phyloP scores from a whole-genome alignment of 352 stramenopile genomes.

The Globisporangium parvum region DNA sequence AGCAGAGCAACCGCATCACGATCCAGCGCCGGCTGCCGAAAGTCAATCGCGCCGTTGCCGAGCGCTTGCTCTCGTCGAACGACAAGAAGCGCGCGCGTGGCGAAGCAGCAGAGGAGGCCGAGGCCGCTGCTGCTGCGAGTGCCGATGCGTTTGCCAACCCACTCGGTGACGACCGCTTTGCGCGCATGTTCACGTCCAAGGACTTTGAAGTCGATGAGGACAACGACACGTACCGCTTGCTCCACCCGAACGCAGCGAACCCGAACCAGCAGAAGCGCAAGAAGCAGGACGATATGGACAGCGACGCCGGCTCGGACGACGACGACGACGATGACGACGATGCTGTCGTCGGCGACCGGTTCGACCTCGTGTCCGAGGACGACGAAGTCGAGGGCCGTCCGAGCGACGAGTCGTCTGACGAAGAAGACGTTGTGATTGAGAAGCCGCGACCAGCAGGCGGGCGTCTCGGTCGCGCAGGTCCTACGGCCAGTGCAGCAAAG shows the following conservation, averaged over 20 bases:
- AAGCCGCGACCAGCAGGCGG: slow-evolving; percentile 6
- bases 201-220: slow-evolving; percentile 98
- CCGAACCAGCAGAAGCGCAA: slow-evolving; percentile 47
- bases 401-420: slow-evolving; percentile 62
- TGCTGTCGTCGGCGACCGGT: slow-evolving; percentile 40
- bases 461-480: slow-evolving; percentile 7
- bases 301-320: slow-evolving; percentile 70
- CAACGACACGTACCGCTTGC: slow-evolving; percentile 93
- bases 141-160: slow-evolving; percentile 57
- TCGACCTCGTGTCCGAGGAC: slow-evolving; percentile 67
- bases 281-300: slow-evolving; percentile 92
- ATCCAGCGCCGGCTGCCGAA: slow-evolving; percentile 86
- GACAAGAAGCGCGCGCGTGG: slow-evolving; percentile 60
- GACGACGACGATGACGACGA: slow-evolving; percentile 52
- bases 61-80: slow-evolving; percentile 69
- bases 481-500: background rate
- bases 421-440: slow-evolving; percentile 31
- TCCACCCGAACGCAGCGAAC: slow-evolving; percentile 91
- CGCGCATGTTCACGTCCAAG: slow-evolving; percentile 94
- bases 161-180: slow-evolving; percentile 96
- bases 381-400: slow-evolving; percentile 48
- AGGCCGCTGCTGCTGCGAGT: slow-evolving; percentile 18
- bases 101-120: slow-evolving; percentile 23
- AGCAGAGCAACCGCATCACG: slow-evolving; percentile 87
- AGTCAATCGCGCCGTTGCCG: slow-evolving; percentile 86